Base-by-base conservation (phyloP, 202 grass and related monocot genomes). In the Digitaria exilis region DNA sequence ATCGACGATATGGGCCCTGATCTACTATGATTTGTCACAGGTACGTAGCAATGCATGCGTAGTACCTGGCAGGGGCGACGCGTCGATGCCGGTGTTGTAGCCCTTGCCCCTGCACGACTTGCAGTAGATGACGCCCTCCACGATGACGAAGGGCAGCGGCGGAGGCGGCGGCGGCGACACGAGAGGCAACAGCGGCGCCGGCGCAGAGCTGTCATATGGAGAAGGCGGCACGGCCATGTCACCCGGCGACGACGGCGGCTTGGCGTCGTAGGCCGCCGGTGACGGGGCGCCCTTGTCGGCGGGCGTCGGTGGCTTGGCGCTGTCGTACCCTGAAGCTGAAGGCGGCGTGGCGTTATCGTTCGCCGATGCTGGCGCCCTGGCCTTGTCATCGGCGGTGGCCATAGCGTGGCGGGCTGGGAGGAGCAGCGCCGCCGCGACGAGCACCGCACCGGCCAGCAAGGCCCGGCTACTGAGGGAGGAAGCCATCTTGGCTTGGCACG, bases 51-150 rank as follows among this genome's bases (percentile, higher is more conserved):
- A 49, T 49, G 46, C 15, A 71, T 28, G 34, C 65, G 50, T 30
- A 87, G 50, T 30, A 87, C 93, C 87, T 82, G 65, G 49, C 46
- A 95, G 72, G 24, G 93, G 93, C 9, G 93, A 88, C n/a, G 93
- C 79, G 28, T 95, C 11, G 16, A 92, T 55, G 71, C 42, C 65
- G 22, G 21, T 1, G 69, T 35, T 89, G 84, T 92, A 90, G 73
- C 83, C 79, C 3, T 29, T 71, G 34, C 43, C 64, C 50, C 54
- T 84, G 90, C 90, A 92, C 14, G 85, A 57, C 62, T 57, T 92
- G 85, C 93, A 95, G 88, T 82, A 95, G 76, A 95, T 63, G 42
- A 82, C 59, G 59, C 90, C 93, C 79, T 86, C 88, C 25, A 95
- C 79, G 57, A 89, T 35, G 48, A 89, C 41, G 78, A 72, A 89